Evolutionary conservation across 2,329 filamentous ascomycete species (phyloP).

Genomic region (Claviceps spartinae): DNA sequence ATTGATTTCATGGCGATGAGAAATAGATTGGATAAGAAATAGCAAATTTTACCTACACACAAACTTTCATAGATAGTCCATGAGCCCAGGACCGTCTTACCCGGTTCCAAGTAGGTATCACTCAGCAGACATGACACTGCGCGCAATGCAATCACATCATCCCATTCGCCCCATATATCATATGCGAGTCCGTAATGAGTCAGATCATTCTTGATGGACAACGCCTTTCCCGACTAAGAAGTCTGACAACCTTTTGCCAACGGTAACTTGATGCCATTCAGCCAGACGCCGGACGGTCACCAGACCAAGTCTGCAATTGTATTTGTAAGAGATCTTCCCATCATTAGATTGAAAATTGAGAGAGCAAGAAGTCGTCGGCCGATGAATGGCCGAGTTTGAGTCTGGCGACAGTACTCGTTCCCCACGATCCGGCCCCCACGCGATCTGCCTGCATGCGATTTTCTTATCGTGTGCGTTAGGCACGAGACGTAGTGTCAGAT

Average conservation of each 20-base stretch:
- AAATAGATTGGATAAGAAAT: too few relatives aligned
- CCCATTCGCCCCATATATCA: slow-evolving; percentile 13
- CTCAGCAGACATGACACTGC: slow-evolving; percentile 47
- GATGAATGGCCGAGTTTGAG: too few relatives aligned
- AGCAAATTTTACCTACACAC: too few relatives aligned
- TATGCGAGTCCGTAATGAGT: neutral
- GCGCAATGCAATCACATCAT: slow-evolving; percentile 43
- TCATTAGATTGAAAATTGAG: too few relatives aligned
- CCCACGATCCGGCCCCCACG: neutral
- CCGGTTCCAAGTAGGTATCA: slow-evolving; percentile 30
- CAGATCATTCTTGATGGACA: slow-evolving; percentile 7
- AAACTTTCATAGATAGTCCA: neutral
- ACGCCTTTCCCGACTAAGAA: too few relatives aligned
- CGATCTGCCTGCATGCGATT: neutral
- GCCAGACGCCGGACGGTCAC: too few relatives aligned
- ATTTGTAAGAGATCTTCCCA: too few relatives aligned
- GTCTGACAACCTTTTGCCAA: too few relatives aligned
- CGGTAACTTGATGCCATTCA: too few relatives aligned
- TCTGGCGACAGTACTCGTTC: neutral
- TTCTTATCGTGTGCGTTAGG: neutral
- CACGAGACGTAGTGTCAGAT: neutral
- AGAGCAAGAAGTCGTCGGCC: too few relatives aligned
- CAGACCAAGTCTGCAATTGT: too few relatives aligned
- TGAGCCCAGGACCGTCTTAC: neutral
- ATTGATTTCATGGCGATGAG: too few relatives aligned